Evolutionary conservation across 805 yeast species (phyloP).

Genomic region (Candida caryicola): DNA sequence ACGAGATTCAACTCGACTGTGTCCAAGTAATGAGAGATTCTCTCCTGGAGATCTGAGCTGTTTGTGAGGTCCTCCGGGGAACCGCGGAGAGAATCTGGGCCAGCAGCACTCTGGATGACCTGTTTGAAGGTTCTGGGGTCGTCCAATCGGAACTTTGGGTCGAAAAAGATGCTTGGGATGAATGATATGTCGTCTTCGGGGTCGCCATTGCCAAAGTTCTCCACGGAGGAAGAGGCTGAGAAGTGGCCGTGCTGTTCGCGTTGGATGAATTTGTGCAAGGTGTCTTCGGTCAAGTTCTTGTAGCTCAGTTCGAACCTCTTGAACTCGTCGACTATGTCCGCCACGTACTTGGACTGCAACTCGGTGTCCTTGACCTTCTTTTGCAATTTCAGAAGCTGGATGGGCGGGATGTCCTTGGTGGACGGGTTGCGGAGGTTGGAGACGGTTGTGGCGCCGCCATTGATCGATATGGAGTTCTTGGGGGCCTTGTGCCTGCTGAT

Average conservation of each 20-base stretch:
- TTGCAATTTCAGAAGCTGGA: conserved; percentile 46
- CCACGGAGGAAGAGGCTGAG: conserved; percentile 9
- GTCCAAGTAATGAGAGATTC: conserved; percentile 78
- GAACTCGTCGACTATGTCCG: conserved; percentile 24
- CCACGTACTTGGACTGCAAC: conserved; percentile 18
- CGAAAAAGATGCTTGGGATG: conserved; percentile 71
- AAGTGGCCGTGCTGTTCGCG: conserved; percentile 11
- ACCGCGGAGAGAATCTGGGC: conserved; percentile 29
- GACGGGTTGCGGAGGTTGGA: conserved; percentile 64
- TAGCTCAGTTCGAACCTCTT: conserved; percentile 37
- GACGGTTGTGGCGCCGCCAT: conserved; percentile 44
- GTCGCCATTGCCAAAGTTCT: conserved; percentile 4
- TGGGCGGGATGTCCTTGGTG: conserved; percentile 78
- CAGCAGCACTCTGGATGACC: conserved; percentile 61
- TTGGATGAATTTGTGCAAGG: conserved; percentile 26
- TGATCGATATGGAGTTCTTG: conserved; percentile 33
- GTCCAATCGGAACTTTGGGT: conserved; percentile 71
- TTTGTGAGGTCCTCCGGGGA: conserved; percentile 39
- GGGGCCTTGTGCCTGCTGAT: conserved; percentile 31
- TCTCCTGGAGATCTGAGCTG: conserved; percentile 65
- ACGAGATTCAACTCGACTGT: conserved; percentile 78
- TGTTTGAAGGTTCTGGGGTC: conserved; percentile 80
- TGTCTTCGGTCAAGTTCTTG: conserved; percentile 36
- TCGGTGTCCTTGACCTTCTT: conserved; percentile 22
- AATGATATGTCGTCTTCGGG: conserved; percentile 7